Conservation (phyloP, 169 alveolate species). For the Cyclospora cayetanensis region DNA sequence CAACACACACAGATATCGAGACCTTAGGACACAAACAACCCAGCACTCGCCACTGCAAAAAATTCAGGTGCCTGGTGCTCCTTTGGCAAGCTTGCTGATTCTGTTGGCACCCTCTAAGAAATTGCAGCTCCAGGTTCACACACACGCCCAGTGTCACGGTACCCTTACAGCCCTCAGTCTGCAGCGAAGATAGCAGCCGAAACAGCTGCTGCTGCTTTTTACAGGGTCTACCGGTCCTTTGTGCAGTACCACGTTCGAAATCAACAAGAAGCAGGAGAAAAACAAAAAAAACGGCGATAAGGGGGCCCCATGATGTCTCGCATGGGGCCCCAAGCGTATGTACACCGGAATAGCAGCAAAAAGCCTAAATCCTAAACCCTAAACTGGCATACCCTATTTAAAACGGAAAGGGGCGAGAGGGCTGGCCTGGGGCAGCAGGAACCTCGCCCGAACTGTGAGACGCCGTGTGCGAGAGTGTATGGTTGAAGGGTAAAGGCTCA, state of each 20-base stretch:
- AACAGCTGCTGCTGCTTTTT: background rate
- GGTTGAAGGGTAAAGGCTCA: background rate
- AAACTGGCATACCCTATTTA: background rate
- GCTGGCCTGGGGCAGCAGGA: too few species aligned
- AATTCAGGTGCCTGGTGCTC: background rate
- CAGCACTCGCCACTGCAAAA: background rate
- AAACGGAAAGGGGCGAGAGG: background rate
- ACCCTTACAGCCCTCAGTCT: too few species aligned
- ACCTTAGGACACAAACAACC: background rate
- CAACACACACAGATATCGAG: background rate
- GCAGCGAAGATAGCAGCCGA: background rate
- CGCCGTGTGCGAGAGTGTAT: background rate
- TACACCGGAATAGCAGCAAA: background rate
- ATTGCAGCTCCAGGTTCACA: background rate
- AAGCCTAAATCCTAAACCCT: background rate
- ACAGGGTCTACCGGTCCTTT: background rate
- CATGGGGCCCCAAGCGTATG: constrained; percentile 27
- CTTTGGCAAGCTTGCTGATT: background rate
- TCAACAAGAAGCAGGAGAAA: background rate
- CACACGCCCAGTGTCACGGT: too few species aligned
- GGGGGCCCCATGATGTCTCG: background rate
- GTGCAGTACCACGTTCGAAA: background rate
- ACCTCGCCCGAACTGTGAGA: too few species aligned
- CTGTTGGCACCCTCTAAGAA: background rate
- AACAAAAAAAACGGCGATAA: background rate